A percentile compares a stretch with the other conserved stretches of the same genome.
Conservation (phyloP, 192 early-diverging fungal species). For the Entrophospora sp. region DNA sequence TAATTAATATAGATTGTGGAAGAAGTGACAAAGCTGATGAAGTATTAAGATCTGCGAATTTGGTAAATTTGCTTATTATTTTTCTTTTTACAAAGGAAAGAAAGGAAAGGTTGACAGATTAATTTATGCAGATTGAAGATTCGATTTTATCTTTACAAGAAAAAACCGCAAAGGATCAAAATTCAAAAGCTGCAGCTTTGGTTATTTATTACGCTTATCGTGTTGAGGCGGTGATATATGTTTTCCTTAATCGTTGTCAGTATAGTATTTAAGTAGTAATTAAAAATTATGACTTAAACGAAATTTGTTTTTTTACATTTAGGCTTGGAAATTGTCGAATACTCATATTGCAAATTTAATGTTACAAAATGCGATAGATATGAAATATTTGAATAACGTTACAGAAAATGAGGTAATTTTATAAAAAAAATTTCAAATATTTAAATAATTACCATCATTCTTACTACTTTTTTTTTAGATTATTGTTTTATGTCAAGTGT, state of each 20-base stretch:
- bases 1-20: constrained; percentile 8
- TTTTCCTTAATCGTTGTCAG: not conserved
- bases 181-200: constrained; percentile 5
- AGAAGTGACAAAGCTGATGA: constrained; percentile 19
- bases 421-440: too few species aligned
- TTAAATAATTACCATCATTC: too few species aligned
- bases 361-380: constrained; percentile 18
- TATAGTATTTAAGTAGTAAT: too few species aligned
- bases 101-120: not conserved
- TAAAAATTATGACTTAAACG: too few species aligned
- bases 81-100: not conserved
- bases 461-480: constrained; percentile 6
- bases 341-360: constrained; percentile 18
- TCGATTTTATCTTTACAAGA: constrained; percentile 1
- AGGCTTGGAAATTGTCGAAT: constrained; percentile 21
- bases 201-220: constrained; percentile 16
- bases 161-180: not conserved
- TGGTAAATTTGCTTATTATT: not conserved
- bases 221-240: constrained; percentile 3
- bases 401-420: not conserved
- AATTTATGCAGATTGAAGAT: constrained; percentile 11
- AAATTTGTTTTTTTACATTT: not conserved
- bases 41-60: constrained; percentile 5
- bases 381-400: not conserved
- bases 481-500: constrained; percentile 17